These are phyloP conservation scores for Senna tora DNA, from an alignment of 306 rosid species.

Conservation along the genomic window DNA sequence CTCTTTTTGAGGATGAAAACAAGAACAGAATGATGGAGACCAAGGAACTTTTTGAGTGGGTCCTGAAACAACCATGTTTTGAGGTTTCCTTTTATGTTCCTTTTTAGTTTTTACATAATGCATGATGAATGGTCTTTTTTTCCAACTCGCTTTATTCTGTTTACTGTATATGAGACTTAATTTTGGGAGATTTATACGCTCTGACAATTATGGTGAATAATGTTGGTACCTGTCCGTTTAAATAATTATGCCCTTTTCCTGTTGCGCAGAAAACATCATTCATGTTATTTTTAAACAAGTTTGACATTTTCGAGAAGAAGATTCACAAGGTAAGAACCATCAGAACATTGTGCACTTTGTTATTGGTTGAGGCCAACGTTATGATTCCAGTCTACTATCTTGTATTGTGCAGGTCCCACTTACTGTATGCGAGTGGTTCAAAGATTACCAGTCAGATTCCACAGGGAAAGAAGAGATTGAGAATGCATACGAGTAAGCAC, in stretches of 20 bases:
- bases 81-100: conserved; percentile 61
- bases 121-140: neutral
- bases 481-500: conserved; percentile 85
- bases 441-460: conserved; percentile 89
- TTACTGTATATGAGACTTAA: conserved; percentile 21
- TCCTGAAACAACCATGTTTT: conserved; percentile 89
- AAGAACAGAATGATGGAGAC: conserved; percentile 94
- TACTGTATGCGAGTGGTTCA: conserved; percentile 85
- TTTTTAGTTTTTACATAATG: conserved; percentile 20
- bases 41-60: conserved; percentile 93
- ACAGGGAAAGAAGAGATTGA: conserved; percentile 91
- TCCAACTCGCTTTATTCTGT: neutral
- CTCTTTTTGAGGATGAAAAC: conserved; percentile 93
- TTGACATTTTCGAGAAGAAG: conserved; percentile 94
- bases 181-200: neutral
- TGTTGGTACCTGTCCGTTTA: neutral
- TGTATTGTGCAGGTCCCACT: conserved; percentile 74
- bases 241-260: conserved; percentile 29
- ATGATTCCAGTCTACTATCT: conserved; percentile 37
- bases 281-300: conserved; percentile 96
- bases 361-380: conserved; percentile 39
- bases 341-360: conserved; percentile 19
- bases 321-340: conserved; percentile 64
- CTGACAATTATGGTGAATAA: conserved; percentile 3
- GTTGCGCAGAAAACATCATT: conserved; percentile 85